Base-by-base conservation (phyloP, 2,329 filamentous ascomycete genomes). In the Diaporthe ilicicola region DNA sequence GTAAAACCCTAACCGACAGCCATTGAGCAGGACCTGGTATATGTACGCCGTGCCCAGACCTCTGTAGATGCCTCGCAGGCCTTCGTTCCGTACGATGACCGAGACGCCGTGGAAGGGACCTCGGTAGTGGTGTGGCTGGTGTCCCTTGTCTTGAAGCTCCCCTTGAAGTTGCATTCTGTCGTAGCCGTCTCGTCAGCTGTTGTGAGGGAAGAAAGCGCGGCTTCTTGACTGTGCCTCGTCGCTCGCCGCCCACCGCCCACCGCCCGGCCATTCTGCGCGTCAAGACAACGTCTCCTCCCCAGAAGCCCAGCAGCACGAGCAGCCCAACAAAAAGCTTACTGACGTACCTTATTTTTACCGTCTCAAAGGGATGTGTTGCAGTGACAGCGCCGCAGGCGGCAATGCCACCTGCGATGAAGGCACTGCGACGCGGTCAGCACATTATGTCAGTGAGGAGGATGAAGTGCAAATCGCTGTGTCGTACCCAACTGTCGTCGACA, bases 381-480 rank as follows among this genome's bases (percentile, higher is more conserved):
- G 95, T 98, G 70, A 99, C 96, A 75, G 96, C 96, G 79, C 96
- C 96, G 84, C 95, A 98, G 75, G 96, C 96, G 79, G 96, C 96
- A 79, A 99, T 93, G 80, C 96, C 96, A 80, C 96, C 96, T 70
- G 96, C 95, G 78, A 98, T 90, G 86, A 99, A 99, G 73, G 94
- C 94, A 76, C 95, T 90, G 77, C 15, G 12, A 34, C 37, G 27
- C 53, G 29, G 27, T 71, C 46, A 71, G 67, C 66, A 70, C 76
- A 75, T 76, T 76, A 71, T 72, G 71, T 46, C 12, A 10, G 5
- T 29, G 15, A 17, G 6, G 15, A 27, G 9, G 24, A 2, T 27
- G 19, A 27, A 44, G 29, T 17, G 5, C 17, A 34, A 17, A n/a
- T 2, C 17, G 27, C 22, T 39, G 24, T 24, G 24, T 27, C 79